Percentiles rank a stretch among this genome's conserved stretches.
phyloP scores from a whole-genome alignment of 169 alveolate genomes.

The Plasmodium berghei region DNA sequence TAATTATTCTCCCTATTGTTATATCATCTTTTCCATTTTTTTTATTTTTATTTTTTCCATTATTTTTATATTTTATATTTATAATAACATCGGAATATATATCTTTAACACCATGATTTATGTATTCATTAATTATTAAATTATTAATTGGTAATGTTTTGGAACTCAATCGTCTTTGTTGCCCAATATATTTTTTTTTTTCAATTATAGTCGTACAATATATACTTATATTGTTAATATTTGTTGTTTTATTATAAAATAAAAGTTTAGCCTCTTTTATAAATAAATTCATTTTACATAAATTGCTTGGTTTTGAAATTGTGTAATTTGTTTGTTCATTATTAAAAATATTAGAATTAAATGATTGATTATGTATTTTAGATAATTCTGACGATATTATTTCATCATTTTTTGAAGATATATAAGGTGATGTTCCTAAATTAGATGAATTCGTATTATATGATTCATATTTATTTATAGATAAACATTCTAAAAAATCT shows the following conservation, averaged over 20 bases:
- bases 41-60: slow-evolving; percentile 7
- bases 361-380: slow-evolving; percentile 7
- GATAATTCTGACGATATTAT: background rate
- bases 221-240: slow-evolving; percentile 35
- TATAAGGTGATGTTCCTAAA: background rate
- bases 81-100: slow-evolving; percentile 46
- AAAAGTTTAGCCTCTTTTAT: slow-evolving; percentile 63
- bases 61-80: slow-evolving; percentile 51
- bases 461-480: background rate
- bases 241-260: slow-evolving; percentile 52
- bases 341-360: slow-evolving; percentile 11
- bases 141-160: slow-evolving; percentile 63
- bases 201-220: slow-evolving; percentile 59
- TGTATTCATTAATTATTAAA: slow-evolving; percentile 55
- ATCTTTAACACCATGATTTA: slow-evolving; percentile 54
- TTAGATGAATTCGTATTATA: background rate
- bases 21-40: slow-evolving; percentile 67
- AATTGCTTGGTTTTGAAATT: slow-evolving; percentile 11
- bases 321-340: slow-evolving; percentile 8
- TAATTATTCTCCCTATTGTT: slow-evolving; percentile 52
- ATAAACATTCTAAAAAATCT: too few relatives aligned
- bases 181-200: slow-evolving; percentile 63
- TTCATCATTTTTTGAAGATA: slow-evolving; percentile 9
- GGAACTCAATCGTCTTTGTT: slow-evolving; percentile 56
- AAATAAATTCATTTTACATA: slow-evolving; percentile 48